Evolutionary conservation across 2,329 filamentous ascomycete genomes (phyloP), one percentile per base, ranked within the genome.

Genomic region (Hymenotorrendiella dingleyae): DNA sequence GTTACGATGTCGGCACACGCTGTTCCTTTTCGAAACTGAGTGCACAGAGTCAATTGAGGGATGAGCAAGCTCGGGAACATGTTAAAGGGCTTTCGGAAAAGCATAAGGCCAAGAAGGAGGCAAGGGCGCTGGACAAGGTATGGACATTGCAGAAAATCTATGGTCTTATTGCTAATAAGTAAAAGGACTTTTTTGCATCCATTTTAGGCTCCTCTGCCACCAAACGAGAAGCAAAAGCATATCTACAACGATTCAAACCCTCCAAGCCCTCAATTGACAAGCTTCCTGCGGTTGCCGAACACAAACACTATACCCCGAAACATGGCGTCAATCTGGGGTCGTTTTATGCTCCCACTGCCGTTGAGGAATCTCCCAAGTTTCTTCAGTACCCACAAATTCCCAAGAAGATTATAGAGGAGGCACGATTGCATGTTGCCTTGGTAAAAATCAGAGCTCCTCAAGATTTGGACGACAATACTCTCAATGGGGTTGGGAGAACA

Each of bases 211-310:
- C 90, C 14, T 88, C 89, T 9, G 86, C 90, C 5, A 96, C 91
- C 0, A 94, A 90, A 65, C 81, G 93, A 56, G 93, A 98, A 67
- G 89, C 90, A 36, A 90, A 86, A 64, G 82, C 86, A 27, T 98
- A 96, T 60, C 74, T 98, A 12, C 84, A 93, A 54, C 90, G 88
- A 48, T 94, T 96, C 62, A 82, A 79, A 37, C 66, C 67, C 7
- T 48, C 61, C 47, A 46, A 60, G 49, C 40, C 58, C 54, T 14
- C 53, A 12, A 27, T 26, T 6, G 20, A 30, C 20, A 48, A 35
- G 30, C 19, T 46, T 6, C 10, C 33, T 10, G 9, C 43, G 14
- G 6, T 21, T 8, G 14, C 40, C 27, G 40, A 44, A 16, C 14
- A 22, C 7, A 40, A 34, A 11, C 14, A 36, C 6, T 36, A 40